These are phyloP conservation scores for Nicotiana tomentosiformis DNA, from an alignment of 257 asterid species.

Conservation along the genomic window DNA sequence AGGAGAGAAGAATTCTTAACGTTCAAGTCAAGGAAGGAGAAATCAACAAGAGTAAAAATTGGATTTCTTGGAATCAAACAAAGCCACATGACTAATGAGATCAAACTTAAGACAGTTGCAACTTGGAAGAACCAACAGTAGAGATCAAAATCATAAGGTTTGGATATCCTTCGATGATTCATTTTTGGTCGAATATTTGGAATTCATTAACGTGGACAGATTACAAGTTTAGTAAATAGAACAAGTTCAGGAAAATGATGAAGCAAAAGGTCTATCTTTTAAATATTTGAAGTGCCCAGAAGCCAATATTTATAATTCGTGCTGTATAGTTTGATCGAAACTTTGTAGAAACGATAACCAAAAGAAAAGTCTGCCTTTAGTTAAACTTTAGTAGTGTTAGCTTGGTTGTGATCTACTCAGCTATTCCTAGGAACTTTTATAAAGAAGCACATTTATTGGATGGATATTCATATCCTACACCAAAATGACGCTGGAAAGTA, in stretches of 20 bases:
- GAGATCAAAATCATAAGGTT: neutral
- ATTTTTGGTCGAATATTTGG: neutral
- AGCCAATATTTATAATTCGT: neutral
- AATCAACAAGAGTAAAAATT: neutral
- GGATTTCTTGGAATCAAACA: constrained; percentile 3
- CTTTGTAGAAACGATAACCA: neutral
- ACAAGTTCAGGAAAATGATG: neutral
- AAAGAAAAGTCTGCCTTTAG: neutral
- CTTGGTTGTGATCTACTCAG: neutral
- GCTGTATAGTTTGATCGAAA: neutral
- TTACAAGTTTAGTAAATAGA: neutral
- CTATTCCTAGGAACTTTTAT: neutral
- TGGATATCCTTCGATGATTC: neutral
- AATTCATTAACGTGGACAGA: neutral
- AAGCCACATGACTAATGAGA: constrained; percentile 5
- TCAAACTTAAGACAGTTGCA: constrained; percentile 1
- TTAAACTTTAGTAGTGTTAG: neutral
- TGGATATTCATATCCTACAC: neutral
- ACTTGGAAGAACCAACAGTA: constrained; percentile 13
- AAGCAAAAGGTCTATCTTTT: neutral
- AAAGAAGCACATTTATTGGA: neutral
- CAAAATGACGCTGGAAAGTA: constrained; percentile 1
- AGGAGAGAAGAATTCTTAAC: neutral
- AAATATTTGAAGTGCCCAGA: neutral
- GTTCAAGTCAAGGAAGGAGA: neutral